Evolutionary conservation across 805 yeast species (phyloP), one percentile per base, ranked within the genome.

Genomic region (Kregervanrija fluxuum): DNA sequence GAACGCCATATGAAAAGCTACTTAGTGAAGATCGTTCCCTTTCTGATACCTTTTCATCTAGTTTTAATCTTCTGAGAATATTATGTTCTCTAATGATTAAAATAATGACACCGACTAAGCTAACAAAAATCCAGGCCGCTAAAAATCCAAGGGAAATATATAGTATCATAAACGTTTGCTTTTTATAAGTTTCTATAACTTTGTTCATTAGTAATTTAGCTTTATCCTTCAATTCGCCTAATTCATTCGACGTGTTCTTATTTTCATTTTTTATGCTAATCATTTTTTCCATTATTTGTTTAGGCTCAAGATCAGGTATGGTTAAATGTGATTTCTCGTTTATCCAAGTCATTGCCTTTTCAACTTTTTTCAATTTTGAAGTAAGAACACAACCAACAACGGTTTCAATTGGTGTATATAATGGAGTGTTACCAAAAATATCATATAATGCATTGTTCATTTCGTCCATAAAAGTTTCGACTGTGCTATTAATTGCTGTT

Each of bases 381-480:
- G 86, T 91, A 34, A 93, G 69, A 3, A 86, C 77, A 65, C 99
- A 91, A 31, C 81, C 79, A 4, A 90, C 84, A 0, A 88, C 78
- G 0, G 82, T 72, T 30, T 73, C 70, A 38, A 88, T 70, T 0
- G 95, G 85, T 1, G 59, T 59, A 39, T 79, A 75, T 10, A 91
- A 64, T 0, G 84, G 75, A 0, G 97, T 87, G 3, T 71, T 71
- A 5, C 80, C 79, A 63, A 93, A 89, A 0, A 80, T 70, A 8
- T 71, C 68, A 30, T 70, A 69, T 5, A 93, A 60, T 0, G 79
- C 79, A 3, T 57, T 54, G 56, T 85, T 81, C 67, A 90, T 73
- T n/a, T 66, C 70, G 3, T 58, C 64, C 41, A 82, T 69, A 60
- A 89, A 82, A 1, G 60, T 64, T 15, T 71, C 62, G 1, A 87